These are phyloP conservation scores for Ogataea hybrid DNA, from an alignment of 1,139 yeast species.

Conservation along the genomic window DNA sequence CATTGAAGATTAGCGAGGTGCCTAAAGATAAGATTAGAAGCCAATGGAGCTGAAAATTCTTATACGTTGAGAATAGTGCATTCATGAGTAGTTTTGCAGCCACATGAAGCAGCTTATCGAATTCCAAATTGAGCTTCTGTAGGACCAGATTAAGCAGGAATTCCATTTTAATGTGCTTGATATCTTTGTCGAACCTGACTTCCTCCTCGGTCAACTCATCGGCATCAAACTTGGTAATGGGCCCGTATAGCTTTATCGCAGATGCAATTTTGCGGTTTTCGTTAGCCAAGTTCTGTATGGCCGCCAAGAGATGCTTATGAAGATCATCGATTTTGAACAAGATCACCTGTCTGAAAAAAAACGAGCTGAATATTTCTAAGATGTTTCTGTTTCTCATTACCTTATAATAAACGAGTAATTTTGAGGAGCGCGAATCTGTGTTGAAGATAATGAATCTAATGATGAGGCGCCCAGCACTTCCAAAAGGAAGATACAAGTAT, in stretches of 20 bases:
- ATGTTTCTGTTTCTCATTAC: slow-evolving; percentile 34
- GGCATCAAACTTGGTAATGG: slow-evolving; percentile 33
- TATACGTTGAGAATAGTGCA: slow-evolving; percentile 19
- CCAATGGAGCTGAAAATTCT: too few species aligned
- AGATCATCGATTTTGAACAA: slow-evolving; percentile 30
- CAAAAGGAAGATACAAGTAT: too few species aligned
- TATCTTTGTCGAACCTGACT: slow-evolving; percentile 13
- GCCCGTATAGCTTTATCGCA: slow-evolving; percentile 69
- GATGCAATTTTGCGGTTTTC: slow-evolving; percentile 65
- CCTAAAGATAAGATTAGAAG: slow-evolving; percentile 33
- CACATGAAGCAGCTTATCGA: slow-evolving; percentile 21
- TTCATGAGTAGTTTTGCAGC: slow-evolving; percentile 18
- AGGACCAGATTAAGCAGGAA: slow-evolving; percentile 17
- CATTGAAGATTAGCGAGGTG: slow-evolving; percentile 47
- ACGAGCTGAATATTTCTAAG: slow-evolving; percentile 15
- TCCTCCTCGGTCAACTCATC: slow-evolving; percentile 27
- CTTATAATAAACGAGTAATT: slow-evolving; percentile 45
- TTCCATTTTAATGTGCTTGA: slow-evolving; percentile 17
- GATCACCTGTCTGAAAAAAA: slow-evolving; percentile 25
- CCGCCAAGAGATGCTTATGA: slow-evolving; percentile 23
- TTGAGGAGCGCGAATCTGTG: slow-evolving; percentile 44
- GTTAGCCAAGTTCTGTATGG: slow-evolving; percentile 43
- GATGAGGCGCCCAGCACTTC: slow-evolving; percentile 47
- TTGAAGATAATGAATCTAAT: slow-evolving; percentile 56
- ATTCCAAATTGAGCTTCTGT: slow-evolving; percentile 24